These are phyloP conservation scores for Thermoascus crustaceus DNA, from an alignment of 2,329 filamentous ascomycete genomes.

Conservation along the genomic window DNA sequence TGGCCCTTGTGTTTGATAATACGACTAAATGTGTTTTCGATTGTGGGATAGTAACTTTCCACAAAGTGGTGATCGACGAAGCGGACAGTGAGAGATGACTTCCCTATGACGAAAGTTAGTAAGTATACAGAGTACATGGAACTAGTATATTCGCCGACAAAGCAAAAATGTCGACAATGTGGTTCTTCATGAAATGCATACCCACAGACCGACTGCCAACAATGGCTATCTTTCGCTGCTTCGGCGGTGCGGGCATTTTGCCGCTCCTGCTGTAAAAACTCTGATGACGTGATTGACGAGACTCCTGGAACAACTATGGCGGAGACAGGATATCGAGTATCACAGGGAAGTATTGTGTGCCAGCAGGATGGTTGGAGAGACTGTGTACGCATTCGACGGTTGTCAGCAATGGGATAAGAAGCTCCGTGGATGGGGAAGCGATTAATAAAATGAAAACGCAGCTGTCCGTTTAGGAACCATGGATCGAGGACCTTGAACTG, in stretches of 20 bases:
- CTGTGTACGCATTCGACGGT: no score
- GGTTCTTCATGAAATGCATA: slow-evolving; percentile 42
- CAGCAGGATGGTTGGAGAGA: no score
- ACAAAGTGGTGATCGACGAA: slow-evolving; percentile 98
- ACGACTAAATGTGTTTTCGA: slow-evolving; percentile 98
- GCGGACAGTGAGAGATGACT: slow-evolving; percentile 93
- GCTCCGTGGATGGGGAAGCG: no score
- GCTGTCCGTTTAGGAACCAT: no score
- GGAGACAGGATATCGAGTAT: background rate
- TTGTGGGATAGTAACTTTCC: slow-evolving; percentile 97
- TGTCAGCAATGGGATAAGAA: no score
- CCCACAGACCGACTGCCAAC: slow-evolving; percentile 89
- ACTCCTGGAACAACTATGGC: slow-evolving; percentile 3
- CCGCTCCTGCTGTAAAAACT: slow-evolving; percentile 4
- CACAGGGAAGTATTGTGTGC: no score
- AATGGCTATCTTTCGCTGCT: slow-evolving; percentile 92
- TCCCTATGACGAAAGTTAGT: slow-evolving; percentile 53
- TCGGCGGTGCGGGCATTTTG: slow-evolving; percentile 61
- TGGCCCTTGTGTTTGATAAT: slow-evolving; percentile 87
- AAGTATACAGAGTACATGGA: no score
- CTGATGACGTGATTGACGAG: slow-evolving; percentile 5
- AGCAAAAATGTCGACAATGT: slow-evolving; percentile 3
- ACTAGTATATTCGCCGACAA: slow-evolving; percentile 1
- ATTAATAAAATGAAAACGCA: no score
- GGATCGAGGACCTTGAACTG: no score